These are phyloP conservation scores for Fusarium pseudocircinatum DNA, from an alignment of 2,329 filamentous ascomycete genomes.

Conservation along the genomic window DNA sequence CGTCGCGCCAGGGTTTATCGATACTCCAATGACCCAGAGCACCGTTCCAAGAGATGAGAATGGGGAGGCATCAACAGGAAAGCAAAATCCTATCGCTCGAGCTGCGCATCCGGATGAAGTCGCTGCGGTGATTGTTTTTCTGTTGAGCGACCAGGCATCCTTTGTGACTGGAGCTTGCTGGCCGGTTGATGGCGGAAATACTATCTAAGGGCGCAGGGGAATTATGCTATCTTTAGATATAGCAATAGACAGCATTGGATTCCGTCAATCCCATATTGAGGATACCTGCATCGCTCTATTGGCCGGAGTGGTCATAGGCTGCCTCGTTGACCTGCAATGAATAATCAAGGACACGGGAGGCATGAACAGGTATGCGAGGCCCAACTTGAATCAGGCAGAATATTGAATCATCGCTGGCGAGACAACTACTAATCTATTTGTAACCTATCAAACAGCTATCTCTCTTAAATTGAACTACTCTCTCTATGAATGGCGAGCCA, in stretches of 20 bases:
- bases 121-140: neutral
- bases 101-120: neutral
- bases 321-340: no score
- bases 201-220: neutral
- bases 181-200: neutral
- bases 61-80: rapidly evolving
- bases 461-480: no score
- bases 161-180: neutral
- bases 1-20: neutral
- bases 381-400: no score
- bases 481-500: no score
- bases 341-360: no score
- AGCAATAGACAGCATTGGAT: neutral
- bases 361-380: no score
- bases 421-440: no score
- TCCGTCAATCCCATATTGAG: no score
- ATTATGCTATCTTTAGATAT: neutral
- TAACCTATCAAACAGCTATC: no score
- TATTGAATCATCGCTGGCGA: no score
- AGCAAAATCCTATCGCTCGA: neutral
- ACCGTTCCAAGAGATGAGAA: rapidly evolving
- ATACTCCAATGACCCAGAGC: neutral
- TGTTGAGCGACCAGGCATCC: neutral
- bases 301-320: no score
- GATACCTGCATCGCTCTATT: no score